A percentile compares a stretch with the other conserved stretches of the same genome.
phyloP scores from a whole-genome alignment of 2,329 filamentous ascomycete species.

The Pseudogymnoascus sp. region DNA sequence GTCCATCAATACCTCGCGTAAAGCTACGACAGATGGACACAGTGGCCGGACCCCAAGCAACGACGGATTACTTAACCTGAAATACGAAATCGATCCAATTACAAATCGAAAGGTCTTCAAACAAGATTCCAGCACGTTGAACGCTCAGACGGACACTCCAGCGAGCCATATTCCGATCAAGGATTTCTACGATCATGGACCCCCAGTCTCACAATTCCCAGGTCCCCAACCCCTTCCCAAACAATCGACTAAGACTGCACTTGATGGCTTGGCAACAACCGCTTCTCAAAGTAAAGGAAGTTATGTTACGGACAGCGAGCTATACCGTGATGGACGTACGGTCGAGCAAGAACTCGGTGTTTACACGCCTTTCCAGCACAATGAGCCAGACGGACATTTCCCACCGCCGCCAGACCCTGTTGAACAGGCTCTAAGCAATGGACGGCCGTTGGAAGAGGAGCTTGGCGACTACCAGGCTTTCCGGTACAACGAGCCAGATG shows the following conservation, averaged over 20 bases:
- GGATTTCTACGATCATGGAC: neutral
- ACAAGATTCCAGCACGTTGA: slow-evolving; percentile 19
- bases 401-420: slow-evolving; percentile 21
- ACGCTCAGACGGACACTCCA: neutral
- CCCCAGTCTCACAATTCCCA: slow-evolving; percentile 1
- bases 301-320: slow-evolving; percentile 7
- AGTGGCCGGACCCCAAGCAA: slow-evolving; percentile 15
- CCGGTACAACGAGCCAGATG: slow-evolving; percentile 27
- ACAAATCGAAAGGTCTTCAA: slow-evolving; percentile 43
- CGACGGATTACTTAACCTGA: slow-evolving; percentile 17
- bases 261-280: neutral
- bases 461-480: slow-evolving; percentile 6
- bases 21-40: neutral
- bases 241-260: neutral
- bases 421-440: slow-evolving; percentile 28
- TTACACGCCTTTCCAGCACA: slow-evolving; percentile 29
- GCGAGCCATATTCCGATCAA: slow-evolving; percentile 15
- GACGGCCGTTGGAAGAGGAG: neutral
- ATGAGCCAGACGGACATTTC: slow-evolving; percentile 33
- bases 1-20: slow-evolving; percentile 4
- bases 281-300: neutral
- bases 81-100: slow-evolving; percentile 48
- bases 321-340: neutral
- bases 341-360: slow-evolving; percentile 16
- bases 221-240: neutral